phyloP scores from a whole-genome alignment of 495 filamentous ascomycete genomes.

The Penicillium herquei region DNA sequence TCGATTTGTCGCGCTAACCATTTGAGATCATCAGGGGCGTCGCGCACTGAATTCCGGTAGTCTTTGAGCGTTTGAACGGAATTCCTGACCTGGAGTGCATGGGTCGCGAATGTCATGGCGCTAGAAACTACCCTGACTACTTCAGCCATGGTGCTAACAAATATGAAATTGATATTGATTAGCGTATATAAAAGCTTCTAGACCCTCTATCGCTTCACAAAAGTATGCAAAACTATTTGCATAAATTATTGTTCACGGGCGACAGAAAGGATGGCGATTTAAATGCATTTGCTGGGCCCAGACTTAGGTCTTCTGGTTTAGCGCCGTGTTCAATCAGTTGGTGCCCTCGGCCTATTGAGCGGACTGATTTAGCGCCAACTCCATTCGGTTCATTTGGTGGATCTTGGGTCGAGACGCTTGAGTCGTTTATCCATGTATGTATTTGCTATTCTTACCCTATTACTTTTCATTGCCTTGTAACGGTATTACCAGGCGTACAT shows the following conservation, averaged over 20 bases:
- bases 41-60: conserved; percentile 3
- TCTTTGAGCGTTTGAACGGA: conserved; percentile 5
- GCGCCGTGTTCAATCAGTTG: too few relatives aligned
- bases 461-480: too few relatives aligned
- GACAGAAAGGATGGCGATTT: neutral
- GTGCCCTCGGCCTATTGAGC: too few relatives aligned
- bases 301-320: too few relatives aligned
- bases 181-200: neutral
- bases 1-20: conserved; percentile 1
- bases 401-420: too few relatives aligned
- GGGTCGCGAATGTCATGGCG: conserved; percentile 10
- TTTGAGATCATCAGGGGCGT: conserved; percentile 5
- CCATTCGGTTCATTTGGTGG: too few relatives aligned
- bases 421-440: too few relatives aligned
- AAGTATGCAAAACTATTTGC: neutral
- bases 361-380: too few relatives aligned
- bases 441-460: too few relatives aligned
- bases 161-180: neutral
- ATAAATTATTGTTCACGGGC: neutral
- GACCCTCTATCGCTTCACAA: neutral
- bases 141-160: conserved; percentile 4
- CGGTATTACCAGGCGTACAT: too few relatives aligned
- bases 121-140: conserved; percentile 7
- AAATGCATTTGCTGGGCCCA: neutral
- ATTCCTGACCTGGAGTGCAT: conserved; percentile 5